These are phyloP conservation scores for Poa annua DNA, from an alignment of 176 grass and related monocot genomes.

Conservation along the genomic window DNA sequence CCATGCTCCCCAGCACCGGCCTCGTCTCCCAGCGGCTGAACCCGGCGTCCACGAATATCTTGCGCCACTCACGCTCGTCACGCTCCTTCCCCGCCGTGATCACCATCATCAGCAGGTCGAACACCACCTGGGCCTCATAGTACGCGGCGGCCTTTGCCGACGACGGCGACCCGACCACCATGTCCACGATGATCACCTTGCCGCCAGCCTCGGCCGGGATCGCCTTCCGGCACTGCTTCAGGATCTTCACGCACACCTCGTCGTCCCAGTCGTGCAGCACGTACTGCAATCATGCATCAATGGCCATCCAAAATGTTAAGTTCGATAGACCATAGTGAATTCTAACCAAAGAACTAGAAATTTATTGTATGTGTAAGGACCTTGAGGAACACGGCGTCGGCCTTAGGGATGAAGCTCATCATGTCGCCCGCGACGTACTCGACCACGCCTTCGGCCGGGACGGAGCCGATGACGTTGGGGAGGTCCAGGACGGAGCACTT, in stretches of 20 bases:
- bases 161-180: constrained; percentile 12
- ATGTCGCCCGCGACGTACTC: constrained; percentile 53
- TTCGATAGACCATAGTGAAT: too few relatives aligned
- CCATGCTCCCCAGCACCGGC: constrained; percentile 18
- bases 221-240: constrained; percentile 44
- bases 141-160: not conserved
- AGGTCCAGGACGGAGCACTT: constrained; percentile 57
- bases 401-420: constrained; percentile 42
- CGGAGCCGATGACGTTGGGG: constrained; percentile 35
- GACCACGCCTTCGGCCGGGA: not conserved
- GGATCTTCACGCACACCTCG: constrained; percentile 50
- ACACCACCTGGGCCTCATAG: constrained; percentile 32
- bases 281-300: not conserved
- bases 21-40: constrained; percentile 37
- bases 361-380: not conserved
- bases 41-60: constrained; percentile 46
- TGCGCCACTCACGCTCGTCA: constrained; percentile 47
- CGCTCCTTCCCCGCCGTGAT: constrained; percentile 47
- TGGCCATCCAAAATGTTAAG: too few relatives aligned
- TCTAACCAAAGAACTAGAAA: too few relatives aligned
- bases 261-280: constrained; percentile 51
- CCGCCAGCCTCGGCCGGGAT: constrained; percentile 28
- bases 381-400: constrained; percentile 45
- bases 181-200: constrained; percentile 58
- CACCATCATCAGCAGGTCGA: constrained; percentile 52